phyloP scores from a whole-genome alignment of 2,329 filamentous ascomycete genomes.

The Orbilia blumenaviensis region DNA sequence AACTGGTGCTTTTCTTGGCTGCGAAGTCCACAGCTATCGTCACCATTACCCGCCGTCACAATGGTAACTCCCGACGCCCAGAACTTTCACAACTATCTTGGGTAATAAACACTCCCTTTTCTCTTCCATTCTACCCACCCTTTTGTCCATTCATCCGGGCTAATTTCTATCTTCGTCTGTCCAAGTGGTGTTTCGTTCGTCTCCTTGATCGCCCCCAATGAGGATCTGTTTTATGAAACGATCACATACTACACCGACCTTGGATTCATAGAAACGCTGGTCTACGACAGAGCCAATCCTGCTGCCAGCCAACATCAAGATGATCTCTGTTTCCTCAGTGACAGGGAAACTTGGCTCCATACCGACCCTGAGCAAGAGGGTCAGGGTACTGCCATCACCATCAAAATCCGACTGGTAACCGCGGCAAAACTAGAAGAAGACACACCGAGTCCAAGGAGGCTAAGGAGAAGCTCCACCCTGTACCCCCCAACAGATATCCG shows the following conservation, averaged over 20 bases:
- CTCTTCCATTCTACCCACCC: neutral
- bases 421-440: constrained; percentile 36
- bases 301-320: constrained; percentile 52
- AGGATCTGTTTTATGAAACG: constrained; percentile 57
- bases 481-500: constrained; percentile 51
- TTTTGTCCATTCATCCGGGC: neutral
- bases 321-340: constrained; percentile 57
- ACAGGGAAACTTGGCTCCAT: constrained; percentile 58
- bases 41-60: constrained; percentile 26
- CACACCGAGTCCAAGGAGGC: neutral
- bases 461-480: constrained; percentile 43
- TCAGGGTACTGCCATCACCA: constrained; percentile 54
- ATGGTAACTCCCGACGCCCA: constrained; percentile 54
- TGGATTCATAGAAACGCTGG: constrained; percentile 57
- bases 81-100: constrained; percentile 55
- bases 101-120: constrained; percentile 49
- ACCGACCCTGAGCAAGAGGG: constrained; percentile 52
- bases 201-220: constrained; percentile 58
- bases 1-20: constrained; percentile 13
- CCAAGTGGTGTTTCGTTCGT: constrained; percentile 57
- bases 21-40: neutral
- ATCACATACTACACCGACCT: constrained; percentile 58
- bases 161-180: neutral
- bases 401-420: constrained; percentile 57
- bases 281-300: constrained; percentile 56